Evolutionary conservation across 129 eudicot genomes (phyloP), one percentile per base, ranked within the genome.

Genomic region (Helianthus tuberosus): DNA sequence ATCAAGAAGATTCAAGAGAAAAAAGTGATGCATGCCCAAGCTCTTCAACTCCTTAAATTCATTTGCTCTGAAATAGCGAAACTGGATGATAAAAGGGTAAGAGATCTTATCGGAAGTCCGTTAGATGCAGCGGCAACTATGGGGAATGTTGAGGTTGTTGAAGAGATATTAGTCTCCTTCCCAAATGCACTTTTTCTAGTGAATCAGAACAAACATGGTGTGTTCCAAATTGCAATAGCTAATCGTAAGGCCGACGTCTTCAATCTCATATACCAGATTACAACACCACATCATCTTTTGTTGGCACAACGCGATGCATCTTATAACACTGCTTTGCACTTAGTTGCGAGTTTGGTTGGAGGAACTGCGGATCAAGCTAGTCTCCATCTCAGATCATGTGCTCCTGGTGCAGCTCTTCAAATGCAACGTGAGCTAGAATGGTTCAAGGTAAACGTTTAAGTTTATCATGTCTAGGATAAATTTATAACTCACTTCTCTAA

Each of bases 381-480:
- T 3, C 48, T 46, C 17, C 15, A 73, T 35, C 49, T 73, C 11
- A 73, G 59, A 73, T 62, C 77, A 29, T n/a, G 48, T 39, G 75
- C 13, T 5, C 75, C 66, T 17, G 75, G 75, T 73, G 69, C 77
- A 29, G 77, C 70, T 14, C 69, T 73, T 25, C 70, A 62, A 60
- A 47, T 73, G 69, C 77, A 73, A 61, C 69, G 69, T 6, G 77
- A 73, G 60, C 67, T 73, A 35, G 69, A 73, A 48, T 73, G 77
- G 77, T 73, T 73, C 36, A 73, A 73, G 77, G 77, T 61, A 73
- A 58, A 23, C 27, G 3, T 57, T 20, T 0, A 9, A 52, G 5
- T 13, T 8, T 8, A 47, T 47, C 32, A 27, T 27, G 32, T 27
- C 32, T 27, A 27, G 32, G 32, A 27, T 27, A 27, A 2, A 27